Base-by-base conservation (phyloP, 345 rosid species). In the Acer saccharum region DNA sequence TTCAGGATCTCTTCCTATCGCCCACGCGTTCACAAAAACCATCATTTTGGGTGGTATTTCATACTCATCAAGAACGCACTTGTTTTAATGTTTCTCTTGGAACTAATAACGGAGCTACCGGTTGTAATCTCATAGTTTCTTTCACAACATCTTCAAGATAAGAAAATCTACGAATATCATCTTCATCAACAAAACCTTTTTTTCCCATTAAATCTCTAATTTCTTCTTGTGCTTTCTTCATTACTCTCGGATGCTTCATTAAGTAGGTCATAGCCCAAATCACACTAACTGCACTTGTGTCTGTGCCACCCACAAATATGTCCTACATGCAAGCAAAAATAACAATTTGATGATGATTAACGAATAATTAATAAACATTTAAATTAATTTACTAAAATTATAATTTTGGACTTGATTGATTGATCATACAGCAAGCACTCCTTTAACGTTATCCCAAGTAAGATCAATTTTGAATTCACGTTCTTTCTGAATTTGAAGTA, bases 401-500 rank as follows among this genome's bases (percentile, higher is more conserved):
- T 32, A 32, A 3, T 32, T 32, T 32, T 32, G 35, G 35, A 32
- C 35, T 32, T 32, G 35, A 32, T 32, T 32, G 35, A 32, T 32
- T 29, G 32, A 29, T 32, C 35, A 32, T 62, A 90, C 94, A 83
- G 82, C 84, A 68, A 92, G 86, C 4, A 89, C 32, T 43, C 84
- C 91, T 84, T 91, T 88, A 85, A 89, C 81, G 71, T 85, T 86
- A 64, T 86, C 88, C 18, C 44, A 41, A 3, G 84, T 84, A 50
- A 89, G 79, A 41, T 86, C 64, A 55, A 63, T 27, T 65, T 65
- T 54, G 50, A 68, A 39, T 7, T 67, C 72, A 55, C 78, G 78
- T 63, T 83, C 74, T 77, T 74, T 81, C 57, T 67, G 58, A 29
- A 82, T 20, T 70, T 79, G 58, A 44, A 89, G 80, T 69, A 88